A percentile compares a stretch with the other conserved stretches of the same genome.
These are phyloP conservation scores for Voacanga thouarsii DNA, from an alignment of 257 asterid species.

Conservation along the genomic window DNA sequence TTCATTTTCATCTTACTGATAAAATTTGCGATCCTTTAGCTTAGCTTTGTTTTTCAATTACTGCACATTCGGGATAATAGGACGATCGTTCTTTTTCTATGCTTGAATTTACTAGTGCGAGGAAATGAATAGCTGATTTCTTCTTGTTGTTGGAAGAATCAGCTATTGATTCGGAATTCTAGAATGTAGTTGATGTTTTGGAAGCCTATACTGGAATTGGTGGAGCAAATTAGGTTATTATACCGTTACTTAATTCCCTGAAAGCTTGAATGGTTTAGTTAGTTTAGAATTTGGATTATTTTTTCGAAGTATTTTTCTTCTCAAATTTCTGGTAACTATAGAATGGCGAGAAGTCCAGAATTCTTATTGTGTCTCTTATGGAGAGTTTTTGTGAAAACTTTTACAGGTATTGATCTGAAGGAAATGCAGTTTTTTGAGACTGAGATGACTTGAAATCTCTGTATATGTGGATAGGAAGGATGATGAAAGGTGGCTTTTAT, in stretches of 20 bases:
- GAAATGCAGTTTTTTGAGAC: not conserved
- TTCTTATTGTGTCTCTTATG: not conserved
- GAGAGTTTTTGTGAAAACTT: not conserved
- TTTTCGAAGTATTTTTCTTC: not conserved
- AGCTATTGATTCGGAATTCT: not conserved
- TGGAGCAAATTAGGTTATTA: not conserved
- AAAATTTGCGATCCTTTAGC: not conserved
- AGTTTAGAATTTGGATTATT: not conserved
- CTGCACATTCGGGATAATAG: not conserved
- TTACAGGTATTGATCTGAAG: slow-evolving; percentile 15
- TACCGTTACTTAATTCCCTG: not conserved
- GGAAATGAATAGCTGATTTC: not conserved
- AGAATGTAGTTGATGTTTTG: not conserved
- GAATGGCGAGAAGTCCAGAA: not conserved
- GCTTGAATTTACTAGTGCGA: not conserved
- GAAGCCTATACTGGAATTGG: not conserved
- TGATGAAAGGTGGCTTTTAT: slow-evolving; percentile 89
- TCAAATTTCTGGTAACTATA: not conserved
- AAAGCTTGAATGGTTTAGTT: not conserved
- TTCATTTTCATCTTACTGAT: not conserved
- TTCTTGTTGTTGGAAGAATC: not conserved
- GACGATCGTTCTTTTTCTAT: not conserved
- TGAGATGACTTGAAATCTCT: slow-evolving; percentile 34
- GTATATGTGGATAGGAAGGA: slow-evolving; percentile 41
- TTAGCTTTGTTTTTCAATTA: not conserved